These are phyloP conservation scores for Citrus cavaleriei DNA, from an alignment of 345 rosid species.

Conservation along the genomic window DNA sequence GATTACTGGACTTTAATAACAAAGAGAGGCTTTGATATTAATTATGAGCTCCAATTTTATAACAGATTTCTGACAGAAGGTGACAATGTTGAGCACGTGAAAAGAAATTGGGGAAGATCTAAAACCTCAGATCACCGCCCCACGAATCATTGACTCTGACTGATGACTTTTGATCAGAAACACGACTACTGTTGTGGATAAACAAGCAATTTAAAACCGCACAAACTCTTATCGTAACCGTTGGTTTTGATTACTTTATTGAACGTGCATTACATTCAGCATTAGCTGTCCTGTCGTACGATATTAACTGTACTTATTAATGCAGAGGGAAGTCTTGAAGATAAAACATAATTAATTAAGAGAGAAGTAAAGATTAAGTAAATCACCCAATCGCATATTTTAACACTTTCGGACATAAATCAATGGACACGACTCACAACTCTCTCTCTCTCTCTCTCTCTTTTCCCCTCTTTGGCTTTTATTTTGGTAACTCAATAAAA, in stretches of 20 bases:
- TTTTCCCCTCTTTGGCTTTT: background rate
- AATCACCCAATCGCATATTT: constrained; percentile 3
- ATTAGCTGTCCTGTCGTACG: background rate
- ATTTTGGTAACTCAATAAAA: background rate
- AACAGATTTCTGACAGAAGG: no score
- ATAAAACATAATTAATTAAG: background rate
- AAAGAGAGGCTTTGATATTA: no score
- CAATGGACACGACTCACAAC: background rate
- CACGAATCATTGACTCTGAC: background rate
- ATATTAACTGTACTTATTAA: background rate
- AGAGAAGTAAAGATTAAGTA: background rate
- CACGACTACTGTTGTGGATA: background rate
- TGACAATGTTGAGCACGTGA: no score
- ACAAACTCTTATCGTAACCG: constrained; percentile 1
- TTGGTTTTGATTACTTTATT: constrained; percentile 2
- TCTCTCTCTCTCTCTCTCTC: no score
- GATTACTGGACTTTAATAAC: no score
- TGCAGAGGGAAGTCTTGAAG: background rate
- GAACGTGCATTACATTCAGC: background rate
- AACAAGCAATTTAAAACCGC: background rate
- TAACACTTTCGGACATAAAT: background rate
- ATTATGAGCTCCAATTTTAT: no score
- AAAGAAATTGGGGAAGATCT: background rate
- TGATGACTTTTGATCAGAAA: background rate
- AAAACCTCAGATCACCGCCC: background rate